Evolutionary conservation across 352 stramenopile species (phyloP).

Genomic region (Phytopythium aichiense): DNA sequence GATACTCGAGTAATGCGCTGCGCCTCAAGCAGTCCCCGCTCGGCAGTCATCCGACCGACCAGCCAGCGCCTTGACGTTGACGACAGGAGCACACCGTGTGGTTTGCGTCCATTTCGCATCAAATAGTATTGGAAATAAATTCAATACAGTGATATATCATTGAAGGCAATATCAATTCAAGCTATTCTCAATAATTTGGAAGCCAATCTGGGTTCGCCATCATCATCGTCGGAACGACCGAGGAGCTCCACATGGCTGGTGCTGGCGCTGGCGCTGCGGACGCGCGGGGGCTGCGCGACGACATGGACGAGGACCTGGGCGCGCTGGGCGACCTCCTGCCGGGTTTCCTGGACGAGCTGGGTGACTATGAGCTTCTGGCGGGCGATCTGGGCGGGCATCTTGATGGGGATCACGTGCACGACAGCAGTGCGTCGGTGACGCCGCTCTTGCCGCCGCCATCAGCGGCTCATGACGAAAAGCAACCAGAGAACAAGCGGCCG

Average conservation of each 20-base stretch:
- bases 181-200: background rate
- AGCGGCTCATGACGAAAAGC: background rate
- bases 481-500: background rate
- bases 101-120: too few species aligned
- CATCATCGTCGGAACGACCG: background rate
- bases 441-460: background rate
- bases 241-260: background rate
- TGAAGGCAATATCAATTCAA: too few species aligned
- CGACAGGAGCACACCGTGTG: too few species aligned
- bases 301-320: conserved; percentile 9
- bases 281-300: background rate
- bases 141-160: too few species aligned
- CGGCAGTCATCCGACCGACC: background rate
- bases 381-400: background rate
- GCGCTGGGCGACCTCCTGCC: conserved; percentile 16
- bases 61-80: too few species aligned
- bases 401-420: background rate
- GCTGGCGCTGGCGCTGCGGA: background rate
- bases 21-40: too few species aligned
- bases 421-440: background rate
- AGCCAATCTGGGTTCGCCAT: background rate
- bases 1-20: too few species aligned
- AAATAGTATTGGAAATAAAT: too few species aligned
- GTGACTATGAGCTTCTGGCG: conserved; percentile 16
- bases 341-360: conserved; percentile 28